These are phyloP conservation scores for Pleurotus giganteus DNA, from an alignment of 768 basidiomycete genomes.

Conservation along the genomic window DNA sequence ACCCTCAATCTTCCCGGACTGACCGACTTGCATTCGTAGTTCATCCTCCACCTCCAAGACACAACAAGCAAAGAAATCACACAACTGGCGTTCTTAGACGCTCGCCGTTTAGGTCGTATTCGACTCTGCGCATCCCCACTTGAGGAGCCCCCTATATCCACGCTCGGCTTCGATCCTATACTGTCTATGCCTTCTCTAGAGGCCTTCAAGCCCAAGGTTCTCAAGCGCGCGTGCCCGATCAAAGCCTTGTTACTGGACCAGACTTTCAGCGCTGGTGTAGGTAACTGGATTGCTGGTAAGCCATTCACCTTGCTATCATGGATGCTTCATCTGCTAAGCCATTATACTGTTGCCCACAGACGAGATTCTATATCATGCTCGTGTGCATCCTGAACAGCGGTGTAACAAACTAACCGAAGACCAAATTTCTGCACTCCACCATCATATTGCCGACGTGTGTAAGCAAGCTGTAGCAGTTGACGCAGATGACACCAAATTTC, in stretches of 20 bases:
- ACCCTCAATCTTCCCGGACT: background rate
- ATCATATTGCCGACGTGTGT: conserved; percentile 54
- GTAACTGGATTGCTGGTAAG: conserved; percentile 79
- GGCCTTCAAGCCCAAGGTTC: conserved; percentile 46
- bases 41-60: conserved; percentile 58
- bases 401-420: conserved; percentile 51
- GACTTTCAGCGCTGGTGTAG: conserved; percentile 77
- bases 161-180: conserved; percentile 24
- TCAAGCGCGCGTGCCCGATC: conserved; percentile 60
- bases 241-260: conserved; percentile 80
- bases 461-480: conserved; percentile 61
- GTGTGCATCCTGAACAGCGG: conserved; percentile 70
- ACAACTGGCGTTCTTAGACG: conserved; percentile 70
- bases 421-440: conserved; percentile 50
- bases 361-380: conserved; percentile 72
- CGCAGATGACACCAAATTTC: conserved; percentile 68
- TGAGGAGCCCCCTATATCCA: conserved; percentile 49
- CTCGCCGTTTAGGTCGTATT: conserved; percentile 68
- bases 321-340: conserved; percentile 10
- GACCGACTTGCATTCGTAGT: conserved; percentile 33
- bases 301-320: conserved; percentile 6
- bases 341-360: conserved; percentile 32
- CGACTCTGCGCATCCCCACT: conserved; percentile 58
- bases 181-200: conserved; percentile 59
- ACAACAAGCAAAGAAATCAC: conserved; percentile 31